These are phyloP conservation scores for Niveomyces coronatus DNA, from an alignment of 2,329 filamentous ascomycete species.

Conservation along the genomic window DNA sequence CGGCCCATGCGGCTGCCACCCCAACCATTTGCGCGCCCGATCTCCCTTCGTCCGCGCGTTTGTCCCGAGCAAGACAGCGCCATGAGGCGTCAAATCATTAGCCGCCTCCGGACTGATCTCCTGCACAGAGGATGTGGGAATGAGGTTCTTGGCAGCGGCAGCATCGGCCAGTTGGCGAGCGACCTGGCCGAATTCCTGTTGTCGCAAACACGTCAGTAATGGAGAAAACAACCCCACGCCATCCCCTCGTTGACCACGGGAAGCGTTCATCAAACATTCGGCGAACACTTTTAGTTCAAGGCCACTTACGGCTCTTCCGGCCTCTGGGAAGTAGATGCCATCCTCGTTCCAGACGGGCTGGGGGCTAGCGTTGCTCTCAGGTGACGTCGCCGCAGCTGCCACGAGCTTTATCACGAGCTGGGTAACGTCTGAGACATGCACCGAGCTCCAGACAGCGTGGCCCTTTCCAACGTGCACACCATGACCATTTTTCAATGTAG, in stretches of 20 bases:
- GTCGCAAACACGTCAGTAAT: background rate
- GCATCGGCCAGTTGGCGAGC: background rate
- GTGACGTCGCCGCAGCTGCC: conserved; percentile 19
- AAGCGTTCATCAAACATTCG: no score
- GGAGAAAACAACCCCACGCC: background rate
- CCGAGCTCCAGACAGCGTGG: conserved; percentile 33
- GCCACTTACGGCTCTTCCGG: conserved; percentile 1
- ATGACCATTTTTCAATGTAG: conserved; percentile 26
- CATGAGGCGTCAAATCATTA: conserved; percentile 2
- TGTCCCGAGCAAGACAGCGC: conserved; percentile 3
- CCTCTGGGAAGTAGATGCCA: conserved; percentile 20
- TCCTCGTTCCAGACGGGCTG: conserved; percentile 21
- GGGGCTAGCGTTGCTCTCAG: conserved; percentile 9
- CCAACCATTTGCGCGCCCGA: conserved; percentile 1
- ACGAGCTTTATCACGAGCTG: conserved; percentile 17
- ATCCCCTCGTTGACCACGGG: no score
- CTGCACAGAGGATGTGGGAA: background rate
- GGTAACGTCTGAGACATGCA: conserved; percentile 33
- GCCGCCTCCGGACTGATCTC: conserved; percentile 1
- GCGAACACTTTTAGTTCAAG: no score
- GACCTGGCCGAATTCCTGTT: conserved; percentile 1
- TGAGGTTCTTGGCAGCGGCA: background rate
- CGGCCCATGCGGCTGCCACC: conserved; percentile 5
- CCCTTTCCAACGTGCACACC: conserved; percentile 29
- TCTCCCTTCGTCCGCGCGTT: conserved; percentile 6